Evolutionary conservation across 2,329 filamentous ascomycete species (phyloP), one percentile per base, ranked within the genome.

Genomic region (Rhynchosporium secalis): DNA sequence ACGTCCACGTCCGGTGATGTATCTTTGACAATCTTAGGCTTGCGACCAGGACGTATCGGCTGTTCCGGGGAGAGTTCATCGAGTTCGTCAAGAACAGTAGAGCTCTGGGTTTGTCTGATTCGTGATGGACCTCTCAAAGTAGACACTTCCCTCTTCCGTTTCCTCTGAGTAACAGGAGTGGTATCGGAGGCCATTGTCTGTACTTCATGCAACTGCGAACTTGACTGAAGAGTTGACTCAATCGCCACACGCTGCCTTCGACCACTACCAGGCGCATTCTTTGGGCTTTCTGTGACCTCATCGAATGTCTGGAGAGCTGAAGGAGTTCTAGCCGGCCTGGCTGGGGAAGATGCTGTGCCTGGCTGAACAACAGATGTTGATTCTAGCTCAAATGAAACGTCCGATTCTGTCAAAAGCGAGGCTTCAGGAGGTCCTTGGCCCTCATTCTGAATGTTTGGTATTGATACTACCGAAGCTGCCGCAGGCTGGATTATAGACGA

Each of bases 231-330:
- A 33, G 55, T 49, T 12, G 52, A 69, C 67, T 71, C 69, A 0
- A 77, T 72, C 58, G 76, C 73, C 49, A 81, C 78, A 15, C 84
- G 69, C n/a, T 76, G 77, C 55, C 82, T 75, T 8, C 77, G 78
- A 1, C 83, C 84, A 65, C 82, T 86, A 2, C 83, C 84, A 0
- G 83, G 84, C 13, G 82, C 83, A 66, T 81, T 72, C 8, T 68
- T 74, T 0, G 85, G 84, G 61, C 83, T 85, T 68, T 86, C 83
- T 41, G 74, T 76, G 13, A 84, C 76, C 69, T 82, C 80, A 54
- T 82, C 78, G 15, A 69, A 65, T 51, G 15, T 56, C 9, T 55
- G 63, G 5, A 41, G 20, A 51, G 65, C 29, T 33, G 56, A 28
- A 40, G 66, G 62, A 46, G 62, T 62, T 45, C 60, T 62, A 54